phyloP scores from a whole-genome alignment of 2,329 filamentous ascomycete species.

The Penicillium italicum region DNA sequence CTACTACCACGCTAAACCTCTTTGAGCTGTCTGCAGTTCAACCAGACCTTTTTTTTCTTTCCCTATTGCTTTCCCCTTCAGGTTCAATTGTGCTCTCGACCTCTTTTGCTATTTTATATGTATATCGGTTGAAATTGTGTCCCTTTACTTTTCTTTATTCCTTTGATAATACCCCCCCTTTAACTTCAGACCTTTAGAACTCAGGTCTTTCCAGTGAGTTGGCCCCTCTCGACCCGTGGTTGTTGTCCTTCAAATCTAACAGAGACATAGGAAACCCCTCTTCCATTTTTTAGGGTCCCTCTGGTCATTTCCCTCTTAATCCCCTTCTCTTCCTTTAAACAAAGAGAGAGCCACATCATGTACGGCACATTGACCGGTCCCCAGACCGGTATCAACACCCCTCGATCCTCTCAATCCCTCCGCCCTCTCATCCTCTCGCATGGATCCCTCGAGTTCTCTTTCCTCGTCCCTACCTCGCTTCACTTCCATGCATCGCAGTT shows the following conservation, averaged over 20 bases:
- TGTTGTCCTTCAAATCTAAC: background rate
- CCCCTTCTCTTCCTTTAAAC: background rate
- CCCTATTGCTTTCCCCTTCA: constrained; percentile 7
- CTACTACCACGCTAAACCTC: constrained; percentile 29
- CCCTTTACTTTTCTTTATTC: constrained; percentile 9
- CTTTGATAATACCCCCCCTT: constrained; percentile 8
- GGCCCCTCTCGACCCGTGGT: background rate
- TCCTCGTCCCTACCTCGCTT: constrained; percentile 89
- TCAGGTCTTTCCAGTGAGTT: background rate
- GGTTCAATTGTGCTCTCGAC: constrained; percentile 8
- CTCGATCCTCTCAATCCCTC: constrained; percentile 86
- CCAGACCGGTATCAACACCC: constrained; percentile 95
- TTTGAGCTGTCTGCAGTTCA: constrained; percentile 33
- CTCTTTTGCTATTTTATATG: constrained; percentile 11
- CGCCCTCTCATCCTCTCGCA: constrained; percentile 87
- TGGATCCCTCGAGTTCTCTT: constrained; percentile 92
- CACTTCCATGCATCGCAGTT: constrained; percentile 96
- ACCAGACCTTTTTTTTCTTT: constrained; percentile 24
- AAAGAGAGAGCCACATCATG: constrained; percentile 56
- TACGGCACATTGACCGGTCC: constrained; percentile 77
- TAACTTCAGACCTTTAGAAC: background rate
- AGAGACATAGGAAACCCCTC: background rate
- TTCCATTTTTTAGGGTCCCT: constrained; percentile 2
- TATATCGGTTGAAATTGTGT: constrained; percentile 8
- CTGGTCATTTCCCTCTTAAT: background rate